A percentile compares a stretch with the other conserved stretches of the same genome.
Evolutionary conservation across 2,329 filamentous ascomycete genomes (phyloP).

Genomic region (Geoglossum cookeanum): DNA sequence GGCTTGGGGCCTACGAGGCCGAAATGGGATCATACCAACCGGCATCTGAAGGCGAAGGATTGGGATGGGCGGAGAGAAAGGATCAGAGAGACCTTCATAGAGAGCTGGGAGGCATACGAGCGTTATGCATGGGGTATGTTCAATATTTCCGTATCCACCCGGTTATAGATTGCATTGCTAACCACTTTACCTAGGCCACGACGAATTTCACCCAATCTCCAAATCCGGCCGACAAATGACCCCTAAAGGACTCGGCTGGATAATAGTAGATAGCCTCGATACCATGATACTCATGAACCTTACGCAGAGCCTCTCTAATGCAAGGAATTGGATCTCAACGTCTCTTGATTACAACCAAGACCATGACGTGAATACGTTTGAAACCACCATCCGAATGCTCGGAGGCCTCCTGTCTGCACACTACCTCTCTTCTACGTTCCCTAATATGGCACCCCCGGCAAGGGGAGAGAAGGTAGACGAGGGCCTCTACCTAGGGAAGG

Average conservation of each 20-base stretch:
- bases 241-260: slow-evolving; percentile 82
- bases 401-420: slow-evolving; percentile 84
- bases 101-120: slow-evolving; percentile 87
- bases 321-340: slow-evolving; percentile 72
- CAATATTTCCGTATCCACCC: slow-evolving; percentile 2
- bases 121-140: slow-evolving; percentile 80
- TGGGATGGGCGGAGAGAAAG: slow-evolving; percentile 63
- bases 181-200: slow-evolving; percentile 36
- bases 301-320: slow-evolving; percentile 65
- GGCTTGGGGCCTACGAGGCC: slow-evolving; percentile 10
- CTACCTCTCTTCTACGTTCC: slow-evolving; percentile 74
- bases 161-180: not conserved
- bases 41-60: slow-evolving; percentile 33
- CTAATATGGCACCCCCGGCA: slow-evolving; percentile 53
- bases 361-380: slow-evolving; percentile 92
- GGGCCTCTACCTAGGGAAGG: slow-evolving; percentile 90
- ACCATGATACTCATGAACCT: slow-evolving; percentile 98
- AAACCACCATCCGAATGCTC: slow-evolving; percentile 95
- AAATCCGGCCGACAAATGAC: slow-evolving; percentile 74
- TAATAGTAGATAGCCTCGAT: slow-evolving; percentile 88
- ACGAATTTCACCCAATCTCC: slow-evolving; percentile 70
- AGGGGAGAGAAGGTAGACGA: slow-evolving; percentile 64
- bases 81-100: slow-evolving; percentile 74
- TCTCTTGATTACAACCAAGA: slow-evolving; percentile 74
- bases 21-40: slow-evolving; percentile 14